Conservation (phyloP, 495 filamentous ascomycete species). For the Polyplosphaeria fusca region DNA sequence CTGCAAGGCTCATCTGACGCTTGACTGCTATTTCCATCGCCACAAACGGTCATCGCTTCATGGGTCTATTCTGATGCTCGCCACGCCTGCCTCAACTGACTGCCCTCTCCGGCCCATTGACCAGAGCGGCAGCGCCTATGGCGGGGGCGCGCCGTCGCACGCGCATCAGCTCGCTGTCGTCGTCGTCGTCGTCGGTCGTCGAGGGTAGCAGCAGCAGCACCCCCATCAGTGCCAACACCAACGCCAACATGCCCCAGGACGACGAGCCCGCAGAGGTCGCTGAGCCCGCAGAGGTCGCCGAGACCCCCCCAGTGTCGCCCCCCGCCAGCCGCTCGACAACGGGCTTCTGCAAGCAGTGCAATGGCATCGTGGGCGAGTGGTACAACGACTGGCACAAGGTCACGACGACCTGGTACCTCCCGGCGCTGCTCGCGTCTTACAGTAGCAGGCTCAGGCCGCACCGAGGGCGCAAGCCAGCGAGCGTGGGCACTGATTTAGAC, state of each 20-base stretch:
- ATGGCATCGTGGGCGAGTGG: conserved; percentile 31
- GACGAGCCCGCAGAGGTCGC: neutral
- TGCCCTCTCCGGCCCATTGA: neutral
- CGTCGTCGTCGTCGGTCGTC: neutral
- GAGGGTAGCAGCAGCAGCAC: neutral
- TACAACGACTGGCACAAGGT: conserved; percentile 33
- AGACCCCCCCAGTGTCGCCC: conserved; percentile 1
- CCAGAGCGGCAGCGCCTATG: conserved; percentile 4
- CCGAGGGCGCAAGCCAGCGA: conserved; percentile 12
- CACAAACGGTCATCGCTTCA: neutral
- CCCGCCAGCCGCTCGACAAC: conserved; percentile 20
- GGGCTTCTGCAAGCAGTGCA: conserved; percentile 32
- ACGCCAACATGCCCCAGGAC: neutral
- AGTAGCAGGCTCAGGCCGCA: conserved; percentile 10
- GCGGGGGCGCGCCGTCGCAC: conserved; percentile 14
- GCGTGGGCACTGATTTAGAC: conserved; percentile 22
- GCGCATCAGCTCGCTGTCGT: conserved; percentile 12
- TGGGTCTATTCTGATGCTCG: conserved; percentile 15
- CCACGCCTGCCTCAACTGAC: neutral
- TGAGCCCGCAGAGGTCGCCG: neutral
- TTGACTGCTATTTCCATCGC: conserved; percentile 23
- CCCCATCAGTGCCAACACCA: neutral
- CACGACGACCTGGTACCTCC: conserved; percentile 37
- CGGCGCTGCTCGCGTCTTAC: conserved; percentile 33
- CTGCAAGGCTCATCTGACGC: conserved; percentile 17